Evolutionary conservation across 495 filamentous ascomycete genomes (phyloP).

Genomic region (Geopyxis carbonaria): DNA sequence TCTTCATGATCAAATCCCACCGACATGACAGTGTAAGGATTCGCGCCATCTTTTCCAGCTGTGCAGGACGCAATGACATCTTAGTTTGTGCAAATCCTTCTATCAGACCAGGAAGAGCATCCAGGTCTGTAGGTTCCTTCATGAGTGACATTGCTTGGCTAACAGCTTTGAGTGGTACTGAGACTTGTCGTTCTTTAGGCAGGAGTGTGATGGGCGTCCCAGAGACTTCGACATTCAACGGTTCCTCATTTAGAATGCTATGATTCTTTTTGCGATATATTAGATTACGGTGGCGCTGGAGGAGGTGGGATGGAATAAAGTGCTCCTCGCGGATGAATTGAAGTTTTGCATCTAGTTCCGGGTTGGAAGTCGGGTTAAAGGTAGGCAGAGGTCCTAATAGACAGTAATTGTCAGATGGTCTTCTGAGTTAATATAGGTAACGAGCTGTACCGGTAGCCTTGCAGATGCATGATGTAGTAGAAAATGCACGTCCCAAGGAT

Average conservation of each 20-base stretch:
- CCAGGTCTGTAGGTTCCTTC: conserved; percentile 39
- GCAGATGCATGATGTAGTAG: too few species aligned
- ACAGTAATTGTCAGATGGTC: neutral
- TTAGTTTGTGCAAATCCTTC: conserved; percentile 31
- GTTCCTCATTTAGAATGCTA: conserved; percentile 37
- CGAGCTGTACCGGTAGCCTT: too few species aligned
- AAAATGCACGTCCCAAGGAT: too few species aligned
- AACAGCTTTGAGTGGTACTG: conserved; percentile 16
- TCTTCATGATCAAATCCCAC: conserved; percentile 10
- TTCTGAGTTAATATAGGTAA: neutral
- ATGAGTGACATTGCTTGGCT: conserved; percentile 32
- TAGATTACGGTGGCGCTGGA: conserved; percentile 35
- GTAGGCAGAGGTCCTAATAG: conserved; percentile 30
- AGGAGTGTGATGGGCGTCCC: conserved; percentile 28
- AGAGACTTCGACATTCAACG: conserved; percentile 42
- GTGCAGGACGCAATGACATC: neutral
- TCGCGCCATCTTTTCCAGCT: conserved; percentile 7
- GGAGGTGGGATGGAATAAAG: conserved; percentile 47
- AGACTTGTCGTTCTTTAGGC: conserved; percentile 4
- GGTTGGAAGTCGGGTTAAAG: conserved; percentile 35
- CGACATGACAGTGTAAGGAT: conserved; percentile 1
- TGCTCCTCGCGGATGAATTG: conserved; percentile 39
- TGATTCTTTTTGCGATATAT: conserved; percentile 37
- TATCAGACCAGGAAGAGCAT: conserved; percentile 41
- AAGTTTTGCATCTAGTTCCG: conserved; percentile 34